These are phyloP conservation scores for Austroboletus festivus DNA, from an alignment of 768 basidiomycete species.

Conservation along the genomic window DNA sequence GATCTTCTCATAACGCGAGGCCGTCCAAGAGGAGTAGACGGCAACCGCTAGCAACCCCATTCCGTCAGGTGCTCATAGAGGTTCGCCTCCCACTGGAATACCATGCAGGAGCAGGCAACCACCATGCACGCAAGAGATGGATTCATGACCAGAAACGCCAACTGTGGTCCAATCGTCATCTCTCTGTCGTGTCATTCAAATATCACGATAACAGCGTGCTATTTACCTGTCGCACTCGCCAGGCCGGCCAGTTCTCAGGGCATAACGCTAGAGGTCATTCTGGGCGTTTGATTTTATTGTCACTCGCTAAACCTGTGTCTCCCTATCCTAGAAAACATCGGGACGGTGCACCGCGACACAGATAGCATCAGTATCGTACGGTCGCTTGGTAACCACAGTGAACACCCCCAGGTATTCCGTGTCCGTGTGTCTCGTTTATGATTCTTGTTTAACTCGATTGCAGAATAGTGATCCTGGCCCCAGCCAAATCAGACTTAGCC, in stretches of 20 bases:
- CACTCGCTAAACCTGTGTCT: background rate
- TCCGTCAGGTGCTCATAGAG: constrained; percentile 1
- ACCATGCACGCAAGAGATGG: constrained; percentile 12
- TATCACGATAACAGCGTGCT: constrained; percentile 4
- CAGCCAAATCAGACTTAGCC: constrained; percentile 1
- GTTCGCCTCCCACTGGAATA: constrained; percentile 13
- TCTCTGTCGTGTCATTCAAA: constrained; percentile 10
- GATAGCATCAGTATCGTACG: background rate
- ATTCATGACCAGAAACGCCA: constrained; percentile 8
- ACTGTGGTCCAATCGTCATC: constrained; percentile 5
- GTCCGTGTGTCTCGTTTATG: background rate
- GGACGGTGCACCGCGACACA: background rate
- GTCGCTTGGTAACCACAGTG: background rate
- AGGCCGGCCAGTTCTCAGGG: background rate
- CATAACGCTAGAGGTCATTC: constrained; percentile 5
- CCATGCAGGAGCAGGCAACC: constrained; percentile 5
- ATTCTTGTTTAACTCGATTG: constrained; percentile 3
- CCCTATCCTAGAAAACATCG: background rate
- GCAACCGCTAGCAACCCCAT: background rate
- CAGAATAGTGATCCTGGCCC: constrained; percentile 12
- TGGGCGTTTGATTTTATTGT: background rate
- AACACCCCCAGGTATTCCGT: constrained; percentile 9
- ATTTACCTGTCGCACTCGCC: constrained; percentile 10
- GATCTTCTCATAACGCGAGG: background rate
- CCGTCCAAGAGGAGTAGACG: constrained; percentile 5